Base-by-base conservation (phyloP, 768 basidiomycete species). In the Chalciporus pseudorubinellus region DNA sequence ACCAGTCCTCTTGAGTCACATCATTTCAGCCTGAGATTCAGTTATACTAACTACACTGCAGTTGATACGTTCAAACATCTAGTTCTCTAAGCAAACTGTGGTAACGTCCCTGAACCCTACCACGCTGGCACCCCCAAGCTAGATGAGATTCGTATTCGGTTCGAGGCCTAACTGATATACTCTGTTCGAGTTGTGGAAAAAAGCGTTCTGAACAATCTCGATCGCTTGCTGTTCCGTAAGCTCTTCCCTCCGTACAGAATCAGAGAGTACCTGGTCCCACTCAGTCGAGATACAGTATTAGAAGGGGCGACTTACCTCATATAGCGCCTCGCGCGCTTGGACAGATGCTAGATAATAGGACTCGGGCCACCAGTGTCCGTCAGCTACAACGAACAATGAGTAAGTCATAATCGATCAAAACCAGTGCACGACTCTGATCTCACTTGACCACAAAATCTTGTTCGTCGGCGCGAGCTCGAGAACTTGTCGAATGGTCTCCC, bases 391-490 rank as follows among this genome's bases (percentile, higher is more conserved):
- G 24, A 31, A 31, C 34, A 6, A 9, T 2, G 26, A 26, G 22
- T 11, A 28, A 2, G n/a, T 63, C 6, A 57, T 12, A 4, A 34
- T 24, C 53, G 34, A 22, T 7, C 13, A 26, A 26, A 19, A 6
- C 5, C 29, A 3, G 29, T 9, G 9, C 26, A 18, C 1, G 24
- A 20, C 41, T 3, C 38, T 10, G 10, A 68, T 16, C 80, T 56
- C 59, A 88, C 88, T 89, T 4, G 87, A 89, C 85, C 86, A 92
- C 72, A 92, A 62, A 22, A 91, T 80, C 63, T 90, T 92, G 63
- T 83, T 89, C 24, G 83, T 88, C 12, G 89, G 89, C 16, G 78
- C 73, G 13, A 89, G 68, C 65, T 91, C 89, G 2, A 91, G 69
- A 19, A 87, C 70, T 61, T 90, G 81, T 21, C 74, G 76, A 24